Conservation (phyloP, 106 monocot genomes). For the Dendrobium nobile region DNA sequence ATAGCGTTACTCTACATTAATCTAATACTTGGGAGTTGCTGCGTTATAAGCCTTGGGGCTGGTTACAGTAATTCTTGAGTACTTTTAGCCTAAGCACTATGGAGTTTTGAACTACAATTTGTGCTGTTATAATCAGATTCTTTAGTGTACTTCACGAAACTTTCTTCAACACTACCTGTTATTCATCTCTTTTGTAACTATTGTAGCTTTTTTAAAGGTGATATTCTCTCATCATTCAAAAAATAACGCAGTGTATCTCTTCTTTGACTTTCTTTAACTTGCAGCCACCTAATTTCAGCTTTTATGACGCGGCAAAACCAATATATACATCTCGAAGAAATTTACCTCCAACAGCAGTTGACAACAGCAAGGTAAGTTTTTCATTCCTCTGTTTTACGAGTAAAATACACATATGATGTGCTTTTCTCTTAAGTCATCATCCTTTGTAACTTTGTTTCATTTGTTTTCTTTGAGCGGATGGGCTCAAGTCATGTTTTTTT, state of each 20-base stretch:
- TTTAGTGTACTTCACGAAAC: background rate
- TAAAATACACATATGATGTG: too few species aligned
- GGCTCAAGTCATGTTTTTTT: background rate
- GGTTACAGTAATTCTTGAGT: too few species aligned
- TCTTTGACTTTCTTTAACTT: background rate
- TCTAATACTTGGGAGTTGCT: too few species aligned
- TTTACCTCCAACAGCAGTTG: slow-evolving; percentile 71
- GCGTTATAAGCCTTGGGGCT: too few species aligned
- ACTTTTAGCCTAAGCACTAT: too few species aligned
- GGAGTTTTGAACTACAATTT: background rate
- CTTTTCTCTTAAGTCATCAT: too few species aligned
- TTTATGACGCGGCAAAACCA: slow-evolving; percentile 88
- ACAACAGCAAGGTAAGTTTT: slow-evolving; percentile 74
- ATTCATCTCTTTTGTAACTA: too few species aligned
- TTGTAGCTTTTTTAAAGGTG: background rate
- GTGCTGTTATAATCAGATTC: background rate
- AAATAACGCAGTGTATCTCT: background rate
- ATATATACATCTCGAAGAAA: slow-evolving; percentile 90
- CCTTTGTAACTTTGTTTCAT: too few species aligned
- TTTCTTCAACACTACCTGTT: too few species aligned
- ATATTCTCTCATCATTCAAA: background rate
- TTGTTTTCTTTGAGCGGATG: background rate
- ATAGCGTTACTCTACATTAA: too few species aligned
- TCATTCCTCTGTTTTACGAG: background rate
- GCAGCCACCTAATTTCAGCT: slow-evolving; percentile 90